phyloP scores from a whole-genome alignment of 2,329 filamentous ascomycete genomes.

The Ophiostoma sp. region DNA sequence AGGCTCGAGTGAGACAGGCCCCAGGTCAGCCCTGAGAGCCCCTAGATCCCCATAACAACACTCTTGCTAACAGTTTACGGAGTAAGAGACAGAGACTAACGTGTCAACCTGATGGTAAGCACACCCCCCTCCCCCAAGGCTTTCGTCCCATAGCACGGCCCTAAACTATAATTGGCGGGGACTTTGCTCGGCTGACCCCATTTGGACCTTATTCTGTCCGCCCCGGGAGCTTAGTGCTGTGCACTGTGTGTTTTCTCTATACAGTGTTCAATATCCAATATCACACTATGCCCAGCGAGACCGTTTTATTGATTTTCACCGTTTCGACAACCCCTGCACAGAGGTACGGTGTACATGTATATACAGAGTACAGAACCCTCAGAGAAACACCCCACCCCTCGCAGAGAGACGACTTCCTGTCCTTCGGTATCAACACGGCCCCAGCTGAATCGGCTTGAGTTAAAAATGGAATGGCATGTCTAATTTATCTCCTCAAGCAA shows the following conservation, averaged over 20 bases:
- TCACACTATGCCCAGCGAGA: background rate
- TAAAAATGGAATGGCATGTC: background rate
- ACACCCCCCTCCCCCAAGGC: background rate
- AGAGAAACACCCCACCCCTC: background rate
- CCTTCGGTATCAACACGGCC: background rate
- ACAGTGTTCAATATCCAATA: background rate
- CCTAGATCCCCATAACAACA: background rate
- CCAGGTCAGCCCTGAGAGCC: background rate
- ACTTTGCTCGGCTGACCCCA: constrained; percentile 13
- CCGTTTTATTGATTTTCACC: background rate
- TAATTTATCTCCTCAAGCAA: background rate
- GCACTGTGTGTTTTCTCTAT: constrained; percentile 17
- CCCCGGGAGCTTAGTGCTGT: constrained; percentile 17
- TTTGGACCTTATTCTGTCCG: constrained; percentile 11
- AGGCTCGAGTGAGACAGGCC: background rate
- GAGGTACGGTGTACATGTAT: background rate
- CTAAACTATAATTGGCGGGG: constrained; percentile 20
- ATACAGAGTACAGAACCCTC: background rate
- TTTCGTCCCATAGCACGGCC: constrained; percentile 4
- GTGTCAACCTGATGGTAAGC: background rate
- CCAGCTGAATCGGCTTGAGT: background rate
- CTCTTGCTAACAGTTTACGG: background rate
- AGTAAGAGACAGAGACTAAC: background rate
- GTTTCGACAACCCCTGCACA: constrained; percentile 5
- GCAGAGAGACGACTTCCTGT: background rate